Percentiles rank a stretch among this genome's conserved stretches.
These are phyloP conservation scores for Mariannaea elegans DNA, from an alignment of 2,329 filamentous ascomycete species.

Conservation along the genomic window DNA sequence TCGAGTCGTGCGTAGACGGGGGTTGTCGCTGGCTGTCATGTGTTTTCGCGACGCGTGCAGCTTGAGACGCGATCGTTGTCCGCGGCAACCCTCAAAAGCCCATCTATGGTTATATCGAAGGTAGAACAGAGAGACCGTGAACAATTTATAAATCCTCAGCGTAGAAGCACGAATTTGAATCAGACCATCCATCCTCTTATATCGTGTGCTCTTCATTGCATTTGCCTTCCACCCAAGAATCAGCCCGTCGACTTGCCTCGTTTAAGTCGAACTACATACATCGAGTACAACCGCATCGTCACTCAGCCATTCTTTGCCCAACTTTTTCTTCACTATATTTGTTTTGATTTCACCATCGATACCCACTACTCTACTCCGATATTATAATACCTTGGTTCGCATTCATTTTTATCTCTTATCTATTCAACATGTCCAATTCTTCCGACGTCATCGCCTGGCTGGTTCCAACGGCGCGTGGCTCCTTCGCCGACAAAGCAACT, in stretches of 20 bases:
- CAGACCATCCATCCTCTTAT: conserved; percentile 1
- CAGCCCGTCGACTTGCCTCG: conserved; percentile 32
- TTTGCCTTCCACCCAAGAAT: background rate
- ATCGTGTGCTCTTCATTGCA: conserved; percentile 4
- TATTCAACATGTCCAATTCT: conserved; percentile 23
- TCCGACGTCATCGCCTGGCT: conserved; percentile 52
- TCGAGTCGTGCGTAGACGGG: conserved; percentile 1
- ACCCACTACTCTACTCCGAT: conserved; percentile 8
- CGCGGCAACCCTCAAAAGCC: conserved; percentile 12
- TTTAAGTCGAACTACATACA: conserved; percentile 31
- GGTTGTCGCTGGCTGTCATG: conserved; percentile 25
- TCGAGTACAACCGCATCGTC: conserved; percentile 23
- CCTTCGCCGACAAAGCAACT: conserved; percentile 45
- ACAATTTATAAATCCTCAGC: conserved; percentile 13
- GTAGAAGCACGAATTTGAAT: background rate
- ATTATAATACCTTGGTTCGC: conserved; percentile 17
- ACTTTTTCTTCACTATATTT: background rate
- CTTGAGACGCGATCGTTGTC: conserved; percentile 18
- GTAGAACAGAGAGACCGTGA: too few species aligned
- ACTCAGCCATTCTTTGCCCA: conserved; percentile 23
- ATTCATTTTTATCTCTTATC: conserved; percentile 4
- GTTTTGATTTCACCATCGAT: conserved; percentile 5
- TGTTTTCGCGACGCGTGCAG: conserved; percentile 36
- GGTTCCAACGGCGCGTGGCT: conserved; percentile 47
- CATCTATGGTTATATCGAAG: background rate